A percentile compares a stretch with the other conserved stretches of the same genome.
Conservation (phyloP, 805 yeast genomes). For the Candida nitratophila region DNA sequence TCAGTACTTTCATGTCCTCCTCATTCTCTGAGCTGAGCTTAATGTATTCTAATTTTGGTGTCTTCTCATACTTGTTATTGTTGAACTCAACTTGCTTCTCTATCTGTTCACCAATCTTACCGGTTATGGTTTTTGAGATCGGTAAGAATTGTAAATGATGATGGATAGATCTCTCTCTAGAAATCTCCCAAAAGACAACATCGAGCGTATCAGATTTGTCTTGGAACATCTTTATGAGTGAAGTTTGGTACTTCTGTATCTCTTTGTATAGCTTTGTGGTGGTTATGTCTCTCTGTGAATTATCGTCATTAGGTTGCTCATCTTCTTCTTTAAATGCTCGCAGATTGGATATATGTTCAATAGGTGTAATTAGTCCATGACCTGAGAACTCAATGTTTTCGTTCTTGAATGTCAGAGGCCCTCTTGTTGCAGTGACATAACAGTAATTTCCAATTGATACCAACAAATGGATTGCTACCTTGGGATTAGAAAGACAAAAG, state of each 20-base stretch:
- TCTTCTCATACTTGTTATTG: slow-evolving; percentile 38
- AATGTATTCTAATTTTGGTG: slow-evolving; percentile 34
- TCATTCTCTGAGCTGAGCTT: slow-evolving; percentile 20
- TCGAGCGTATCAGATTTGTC: slow-evolving; percentile 30
- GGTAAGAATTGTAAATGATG: slow-evolving; percentile 76
- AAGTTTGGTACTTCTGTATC: slow-evolving; percentile 35
- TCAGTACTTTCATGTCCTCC: slow-evolving; percentile 14
- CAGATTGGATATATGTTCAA: slow-evolving; percentile 56
- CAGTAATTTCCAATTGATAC: slow-evolving; percentile 61
- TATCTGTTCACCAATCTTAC: slow-evolving; percentile 32
- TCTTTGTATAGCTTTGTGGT: slow-evolving; percentile 36
- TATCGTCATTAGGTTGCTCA: slow-evolving; percentile 10
- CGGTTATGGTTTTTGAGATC: slow-evolving; percentile 33
- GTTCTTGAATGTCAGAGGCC: slow-evolving; percentile 61
- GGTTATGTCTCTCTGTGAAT: slow-evolving; percentile 11
- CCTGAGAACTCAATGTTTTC: slow-evolving; percentile 55
- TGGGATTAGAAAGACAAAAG: slow-evolving; percentile 77
- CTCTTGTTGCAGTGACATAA: slow-evolving; percentile 77
- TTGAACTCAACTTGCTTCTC: slow-evolving; percentile 33
- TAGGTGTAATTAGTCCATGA: slow-evolving; percentile 75
- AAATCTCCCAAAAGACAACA: slow-evolving; percentile 65
- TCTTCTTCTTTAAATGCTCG: slow-evolving; percentile 18
- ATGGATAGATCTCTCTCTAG: slow-evolving; percentile 59
- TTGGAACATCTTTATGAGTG: slow-evolving; percentile 43
- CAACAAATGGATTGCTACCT: slow-evolving; percentile 72